These are phyloP conservation scores for Heracleum sosnowskyi DNA, from an alignment of 129 eudicot species.

Conservation along the genomic window DNA sequence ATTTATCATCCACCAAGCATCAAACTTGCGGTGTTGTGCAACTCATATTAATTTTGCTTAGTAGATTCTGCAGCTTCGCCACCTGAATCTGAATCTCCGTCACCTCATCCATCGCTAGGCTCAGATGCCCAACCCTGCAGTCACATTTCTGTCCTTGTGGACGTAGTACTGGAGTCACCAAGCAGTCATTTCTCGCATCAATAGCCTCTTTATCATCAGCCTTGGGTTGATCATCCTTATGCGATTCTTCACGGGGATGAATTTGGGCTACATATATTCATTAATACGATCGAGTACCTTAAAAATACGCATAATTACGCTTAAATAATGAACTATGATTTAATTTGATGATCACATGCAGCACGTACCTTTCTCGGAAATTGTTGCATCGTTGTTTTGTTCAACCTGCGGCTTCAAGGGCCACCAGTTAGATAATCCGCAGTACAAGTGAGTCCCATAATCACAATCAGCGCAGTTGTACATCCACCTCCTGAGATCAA, in stretches of 20 bases:
- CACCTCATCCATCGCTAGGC: constrained; percentile 5
- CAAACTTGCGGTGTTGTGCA: background rate
- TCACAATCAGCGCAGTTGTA: too few species aligned
- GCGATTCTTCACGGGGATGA: background rate
- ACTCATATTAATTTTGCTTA: background rate
- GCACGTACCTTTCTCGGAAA: too few species aligned
- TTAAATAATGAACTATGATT: too few species aligned
- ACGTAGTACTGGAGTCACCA: background rate
- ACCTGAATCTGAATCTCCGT: constrained; percentile 3
- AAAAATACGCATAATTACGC: background rate
- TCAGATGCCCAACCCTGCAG: background rate
- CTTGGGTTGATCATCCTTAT: background rate
- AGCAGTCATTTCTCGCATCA: background rate
- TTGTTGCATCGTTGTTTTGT: too few species aligned
- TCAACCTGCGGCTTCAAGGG: too few species aligned
- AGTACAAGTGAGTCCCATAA: too few species aligned
- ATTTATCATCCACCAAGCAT: background rate
- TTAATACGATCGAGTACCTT: background rate
- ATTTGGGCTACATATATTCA: background rate
- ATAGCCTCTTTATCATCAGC: background rate
- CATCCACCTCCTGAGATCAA: too few species aligned
- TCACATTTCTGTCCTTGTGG: background rate
- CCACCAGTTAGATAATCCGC: too few species aligned
- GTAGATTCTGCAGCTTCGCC: constrained; percentile 2
- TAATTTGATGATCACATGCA: too few species aligned